These are phyloP conservation scores for Tylopilus sp. DNA, from an alignment of 1,284 basidiomycete genomes.

Conservation along the genomic window DNA sequence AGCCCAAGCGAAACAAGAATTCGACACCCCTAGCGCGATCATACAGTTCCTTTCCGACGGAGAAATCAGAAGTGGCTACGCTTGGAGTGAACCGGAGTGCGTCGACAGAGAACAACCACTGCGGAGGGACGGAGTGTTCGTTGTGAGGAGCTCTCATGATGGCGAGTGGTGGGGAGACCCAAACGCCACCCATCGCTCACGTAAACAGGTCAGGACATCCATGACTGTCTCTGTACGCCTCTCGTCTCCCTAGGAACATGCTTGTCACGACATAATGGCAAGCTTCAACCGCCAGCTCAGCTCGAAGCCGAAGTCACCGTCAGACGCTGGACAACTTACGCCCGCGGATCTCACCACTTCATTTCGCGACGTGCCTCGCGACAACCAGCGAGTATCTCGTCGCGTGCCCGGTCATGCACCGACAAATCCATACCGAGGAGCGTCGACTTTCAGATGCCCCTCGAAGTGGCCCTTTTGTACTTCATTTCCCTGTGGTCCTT, in stretches of 20 bases:
- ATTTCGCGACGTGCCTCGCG: conserved; percentile 29
- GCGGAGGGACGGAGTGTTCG: conserved; percentile 37
- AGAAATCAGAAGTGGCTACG: conserved; percentile 44
- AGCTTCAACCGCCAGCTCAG: conserved; percentile 20
- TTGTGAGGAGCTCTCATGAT: conserved; percentile 24
- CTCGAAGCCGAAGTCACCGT: conserved; percentile 17
- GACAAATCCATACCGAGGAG: background rate
- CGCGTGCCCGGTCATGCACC: background rate
- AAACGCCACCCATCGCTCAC: conserved; percentile 30
- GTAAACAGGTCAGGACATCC: no score
- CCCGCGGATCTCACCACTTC: conserved; percentile 33
- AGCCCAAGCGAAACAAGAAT: conserved; percentile 74
- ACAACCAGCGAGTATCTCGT: conserved; percentile 10
- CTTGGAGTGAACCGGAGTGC: conserved; percentile 57
- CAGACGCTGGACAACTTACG: conserved; percentile 21
- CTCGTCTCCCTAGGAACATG: conserved; percentile 5
- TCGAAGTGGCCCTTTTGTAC: background rate
- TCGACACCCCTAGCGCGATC: conserved; percentile 76
- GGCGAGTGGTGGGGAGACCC: conserved; percentile 7
- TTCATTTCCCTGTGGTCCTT: background rate
- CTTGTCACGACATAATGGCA: no score
- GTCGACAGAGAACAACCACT: conserved; percentile 69
- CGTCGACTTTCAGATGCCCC: background rate
- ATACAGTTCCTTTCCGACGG: conserved; percentile 64
- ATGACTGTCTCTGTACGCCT: no score